Conservation (phyloP, 2,329 filamentous ascomycete genomes). For the Chrysoporthe cubensis region DNA sequence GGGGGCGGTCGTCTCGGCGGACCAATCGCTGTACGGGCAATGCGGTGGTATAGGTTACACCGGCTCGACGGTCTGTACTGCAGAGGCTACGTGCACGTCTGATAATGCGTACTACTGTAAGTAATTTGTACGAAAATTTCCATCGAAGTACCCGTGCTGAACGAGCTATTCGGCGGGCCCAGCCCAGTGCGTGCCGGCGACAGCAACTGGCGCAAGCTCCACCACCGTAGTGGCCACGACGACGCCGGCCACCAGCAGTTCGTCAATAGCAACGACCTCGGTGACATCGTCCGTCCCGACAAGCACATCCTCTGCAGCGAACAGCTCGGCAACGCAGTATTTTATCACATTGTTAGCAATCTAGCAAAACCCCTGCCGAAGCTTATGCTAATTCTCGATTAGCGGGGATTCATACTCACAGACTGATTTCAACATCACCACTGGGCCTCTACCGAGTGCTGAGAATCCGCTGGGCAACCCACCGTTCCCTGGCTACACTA, state of each 20-base stretch:
- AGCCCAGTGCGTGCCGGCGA: slow-evolving; percentile 21
- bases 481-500: slow-evolving; percentile 51
- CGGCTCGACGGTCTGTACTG: slow-evolving; percentile 20
- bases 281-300: slow-evolving; percentile 7
- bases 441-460: slow-evolving; percentile 51
- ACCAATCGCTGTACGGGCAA: slow-evolving; percentile 31
- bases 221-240: slow-evolving; percentile 3
- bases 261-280: slow-evolving; percentile 7
- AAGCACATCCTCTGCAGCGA: slow-evolving; percentile 10
- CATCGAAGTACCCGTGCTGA: background rate
- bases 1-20: slow-evolving; percentile 11
- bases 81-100: slow-evolving; percentile 18
- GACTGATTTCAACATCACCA: slow-evolving; percentile 56
- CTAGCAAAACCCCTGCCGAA: too few relatives aligned
- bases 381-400: background rate
- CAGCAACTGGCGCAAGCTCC: slow-evolving; percentile 4
- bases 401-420: slow-evolving; percentile 65
- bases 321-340: slow-evolving; percentile 35
- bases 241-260: background rate
- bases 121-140: background rate
- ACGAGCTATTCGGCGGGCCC: too few relatives aligned
- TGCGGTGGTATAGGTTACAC: slow-evolving; percentile 26
- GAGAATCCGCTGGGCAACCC: slow-evolving; percentile 66
- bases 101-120: slow-evolving; percentile 24
- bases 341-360: slow-evolving; percentile 46